Percentiles rank a stretch among this genome's conserved stretches.
These are phyloP conservation scores for Gnomoniopsis smithogilvyi DNA, from an alignment of 2,329 filamentous ascomycete species.

Conservation along the genomic window DNA sequence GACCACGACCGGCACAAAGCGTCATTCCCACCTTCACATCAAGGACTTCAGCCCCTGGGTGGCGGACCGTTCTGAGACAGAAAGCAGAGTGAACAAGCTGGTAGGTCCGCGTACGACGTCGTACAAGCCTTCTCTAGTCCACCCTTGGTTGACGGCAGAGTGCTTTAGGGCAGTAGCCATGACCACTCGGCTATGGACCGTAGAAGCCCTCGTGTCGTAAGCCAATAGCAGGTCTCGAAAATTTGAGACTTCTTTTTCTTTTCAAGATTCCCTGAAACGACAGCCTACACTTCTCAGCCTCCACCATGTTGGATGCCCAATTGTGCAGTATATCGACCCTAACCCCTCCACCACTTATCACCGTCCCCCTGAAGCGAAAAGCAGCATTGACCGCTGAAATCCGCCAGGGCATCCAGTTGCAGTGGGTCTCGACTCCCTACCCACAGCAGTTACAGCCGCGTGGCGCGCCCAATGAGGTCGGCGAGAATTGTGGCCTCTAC, in stretches of 20 bases:
- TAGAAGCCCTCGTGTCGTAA: too few relatives aligned
- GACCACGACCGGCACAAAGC: too few relatives aligned
- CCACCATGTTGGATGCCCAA: not conserved
- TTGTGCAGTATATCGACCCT: not conserved
- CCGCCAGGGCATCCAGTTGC: not conserved
- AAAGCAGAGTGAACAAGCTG: not conserved
- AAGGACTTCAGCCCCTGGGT: not conserved
- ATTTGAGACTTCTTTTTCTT: not conserved
- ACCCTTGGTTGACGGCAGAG: not conserved
- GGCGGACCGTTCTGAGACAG: not conserved
- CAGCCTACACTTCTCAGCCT: not conserved
- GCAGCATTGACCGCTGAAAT: not conserved
- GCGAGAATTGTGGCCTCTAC: conserved; percentile 4
- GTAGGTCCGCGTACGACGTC: not conserved
- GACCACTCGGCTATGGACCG: not conserved
- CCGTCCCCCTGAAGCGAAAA: not conserved
- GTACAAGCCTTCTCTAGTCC: not conserved
- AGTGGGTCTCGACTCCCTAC: not conserved
- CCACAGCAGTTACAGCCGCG: conserved; percentile 1
- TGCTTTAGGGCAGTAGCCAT: not conserved
- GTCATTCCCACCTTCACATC: too few relatives aligned
- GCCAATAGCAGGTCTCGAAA: not conserved
- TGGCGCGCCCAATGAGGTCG: conserved; percentile 3
- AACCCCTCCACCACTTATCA: not conserved
- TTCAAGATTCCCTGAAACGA: not conserved